phyloP scores from a whole-genome alignment of 1,284 basidiomycete species.

The Malassezia caprae region DNA sequence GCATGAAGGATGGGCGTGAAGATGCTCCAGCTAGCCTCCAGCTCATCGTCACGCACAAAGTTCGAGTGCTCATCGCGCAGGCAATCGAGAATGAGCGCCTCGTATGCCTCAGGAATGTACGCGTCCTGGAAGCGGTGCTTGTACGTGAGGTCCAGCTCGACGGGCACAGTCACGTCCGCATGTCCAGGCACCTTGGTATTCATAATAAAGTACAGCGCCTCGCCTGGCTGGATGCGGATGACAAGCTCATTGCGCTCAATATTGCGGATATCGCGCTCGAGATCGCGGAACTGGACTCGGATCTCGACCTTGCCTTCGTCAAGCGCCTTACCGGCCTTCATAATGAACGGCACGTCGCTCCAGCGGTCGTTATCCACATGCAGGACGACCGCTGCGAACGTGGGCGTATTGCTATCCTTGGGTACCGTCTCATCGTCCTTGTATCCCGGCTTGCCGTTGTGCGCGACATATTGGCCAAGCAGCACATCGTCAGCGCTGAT shows the following conservation, averaged over 20 bases:
- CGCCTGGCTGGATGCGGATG: slow-evolving; percentile 44
- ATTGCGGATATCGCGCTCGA: slow-evolving; percentile 30
- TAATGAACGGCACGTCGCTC: slow-evolving; percentile 46
- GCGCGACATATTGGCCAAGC: slow-evolving; percentile 47
- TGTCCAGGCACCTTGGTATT: slow-evolving; percentile 45
- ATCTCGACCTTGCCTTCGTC: slow-evolving; percentile 47
- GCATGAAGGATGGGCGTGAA: slow-evolving; percentile 47
- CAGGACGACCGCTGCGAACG: slow-evolving; percentile 46
- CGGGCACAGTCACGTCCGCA: slow-evolving; percentile 27
- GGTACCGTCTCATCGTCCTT: slow-evolving; percentile 50
- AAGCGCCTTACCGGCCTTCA: slow-evolving; percentile 46
- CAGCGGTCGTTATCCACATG: slow-evolving; percentile 44
- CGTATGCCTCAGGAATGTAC: slow-evolving; percentile 48
- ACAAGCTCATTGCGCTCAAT: slow-evolving; percentile 44
- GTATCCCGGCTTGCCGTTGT: slow-evolving; percentile 49
- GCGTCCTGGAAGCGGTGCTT: slow-evolving; percentile 40
- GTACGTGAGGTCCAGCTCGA: slow-evolving; percentile 40
- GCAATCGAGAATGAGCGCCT: slow-evolving; percentile 47
- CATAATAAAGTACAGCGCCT: slow-evolving; percentile 44
- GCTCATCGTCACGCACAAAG: slow-evolving; percentile 49
- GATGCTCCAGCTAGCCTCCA: slow-evolving; percentile 47
- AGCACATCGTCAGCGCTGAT: slow-evolving; percentile 44
- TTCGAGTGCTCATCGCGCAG: slow-evolving; percentile 48
- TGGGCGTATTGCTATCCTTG: slow-evolving; percentile 49
- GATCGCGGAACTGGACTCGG: slow-evolving; percentile 43